Evolutionary conservation across 495 filamentous ascomycete species (phyloP), one percentile per base, ranked within the genome.

Genomic region (Cercophora sp.): DNA sequence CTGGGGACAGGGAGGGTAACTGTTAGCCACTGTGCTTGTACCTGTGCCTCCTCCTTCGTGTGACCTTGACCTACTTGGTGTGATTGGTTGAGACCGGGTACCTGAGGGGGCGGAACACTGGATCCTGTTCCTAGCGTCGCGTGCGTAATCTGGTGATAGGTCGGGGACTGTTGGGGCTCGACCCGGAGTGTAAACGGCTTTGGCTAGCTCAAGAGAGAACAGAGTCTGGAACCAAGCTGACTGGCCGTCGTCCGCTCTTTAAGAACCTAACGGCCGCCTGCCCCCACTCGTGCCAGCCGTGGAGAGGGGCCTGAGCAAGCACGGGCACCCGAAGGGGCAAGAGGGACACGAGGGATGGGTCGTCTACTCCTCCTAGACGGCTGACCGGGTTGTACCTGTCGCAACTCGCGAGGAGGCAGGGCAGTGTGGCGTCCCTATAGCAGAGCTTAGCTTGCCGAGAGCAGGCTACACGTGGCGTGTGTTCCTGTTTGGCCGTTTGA

Each of bases 401-500:
- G 54, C 51, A 56, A 35, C n/a, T n/a, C n/a, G n/a, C n/a, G n/a
- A n/a, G n/a, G n/a, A n/a, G n/a, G n/a, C n/a, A n/a, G n/a, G n/a
- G n/a, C n/a, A n/a, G n/a, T n/a, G n/a, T n/a, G n/a, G 36, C 26
- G 23, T 46, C 43, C 51, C 49, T 55, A 52, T 57, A 54, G 54
- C 39, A 55, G 47, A 56, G 49, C 35, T 34, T 44, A 56, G 49
- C 35, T 34, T 44, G 41, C 55, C 51, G 57, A 54, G 34, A 50
- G 50, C 29, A 49, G n/a, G 37, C 36, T 54, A 52, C 65, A 68
- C 56, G 62, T 68, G 62, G 65, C 58, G 45, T 59, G 35, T 45
- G 51, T 43, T 54, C 55, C 22, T 26, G 23, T 27, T 52, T 18
- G 27, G 44, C 24, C 9, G 60, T 65, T 60, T 65, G 58, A 65